phyloP scores from a whole-genome alignment of 306 rosid species.

The Glycine tomentella region DNA sequence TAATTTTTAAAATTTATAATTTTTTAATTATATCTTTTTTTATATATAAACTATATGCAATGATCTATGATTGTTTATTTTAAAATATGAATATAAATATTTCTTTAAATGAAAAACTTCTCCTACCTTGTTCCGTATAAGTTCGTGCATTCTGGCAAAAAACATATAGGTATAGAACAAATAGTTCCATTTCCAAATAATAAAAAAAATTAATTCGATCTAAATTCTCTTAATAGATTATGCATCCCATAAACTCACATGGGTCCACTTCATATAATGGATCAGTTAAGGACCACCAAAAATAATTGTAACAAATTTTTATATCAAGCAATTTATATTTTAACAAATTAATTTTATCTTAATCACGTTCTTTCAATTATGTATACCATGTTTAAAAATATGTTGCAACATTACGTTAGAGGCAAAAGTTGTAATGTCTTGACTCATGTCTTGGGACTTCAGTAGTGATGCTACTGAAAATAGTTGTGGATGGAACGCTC shows the following conservation, averaged over 20 bases:
- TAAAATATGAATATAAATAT: neutral
- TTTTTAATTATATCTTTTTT: too few relatives aligned
- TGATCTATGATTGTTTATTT: neutral
- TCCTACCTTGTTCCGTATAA: neutral
- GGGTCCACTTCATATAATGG: neutral
- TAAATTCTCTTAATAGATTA: neutral
- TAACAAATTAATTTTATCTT: too few relatives aligned
- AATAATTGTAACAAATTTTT: too few relatives aligned
- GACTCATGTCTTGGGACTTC: too few relatives aligned
- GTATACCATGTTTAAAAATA: too few relatives aligned
- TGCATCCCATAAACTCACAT: neutral
- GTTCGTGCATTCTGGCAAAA: neutral
- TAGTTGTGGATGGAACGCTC: too few relatives aligned
- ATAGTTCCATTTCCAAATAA: too few relatives aligned
- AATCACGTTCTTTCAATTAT: too few relatives aligned
- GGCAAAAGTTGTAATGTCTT: too few relatives aligned
- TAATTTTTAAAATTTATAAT: too few relatives aligned
- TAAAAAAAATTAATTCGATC: neutral
- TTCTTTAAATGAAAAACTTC: neutral
- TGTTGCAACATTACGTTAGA: too few relatives aligned
- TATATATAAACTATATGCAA: neutral
- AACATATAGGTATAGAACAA: neutral
- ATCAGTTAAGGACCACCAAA: neutral
- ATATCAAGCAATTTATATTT: neutral
- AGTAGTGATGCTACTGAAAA: too few relatives aligned